A percentile compares a stretch with the other conserved stretches of the same genome.
These are phyloP conservation scores for Fusarium temperatum DNA, from an alignment of 2,329 filamentous ascomycete genomes.

Conservation along the genomic window DNA sequence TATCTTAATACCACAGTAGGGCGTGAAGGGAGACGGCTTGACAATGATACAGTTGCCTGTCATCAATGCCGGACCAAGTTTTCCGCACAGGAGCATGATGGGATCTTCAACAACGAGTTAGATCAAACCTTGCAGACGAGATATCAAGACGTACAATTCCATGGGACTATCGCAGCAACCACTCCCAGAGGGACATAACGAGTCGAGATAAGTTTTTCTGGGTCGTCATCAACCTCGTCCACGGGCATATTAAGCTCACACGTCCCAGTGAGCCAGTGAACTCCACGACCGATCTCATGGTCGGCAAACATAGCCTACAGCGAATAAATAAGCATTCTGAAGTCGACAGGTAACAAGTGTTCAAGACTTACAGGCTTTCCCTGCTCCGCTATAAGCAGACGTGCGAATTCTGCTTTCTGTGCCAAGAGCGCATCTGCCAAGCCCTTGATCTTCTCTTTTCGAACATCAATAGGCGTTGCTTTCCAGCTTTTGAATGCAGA, in stretches of 20 bases:
- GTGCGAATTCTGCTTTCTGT: neutral
- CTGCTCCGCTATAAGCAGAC: neutral
- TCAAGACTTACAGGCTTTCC: neutral
- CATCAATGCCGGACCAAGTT: conserved; percentile 47
- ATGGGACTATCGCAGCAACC: neutral
- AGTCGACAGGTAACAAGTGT: accelerated
- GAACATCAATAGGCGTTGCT: neutral
- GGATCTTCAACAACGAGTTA: neutral
- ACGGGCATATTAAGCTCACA: neutral
- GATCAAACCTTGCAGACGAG: neutral
- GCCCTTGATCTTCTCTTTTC: neutral
- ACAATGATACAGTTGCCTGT: conserved; percentile 64
- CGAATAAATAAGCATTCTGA: accelerated
- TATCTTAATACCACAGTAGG: conserved; percentile 66
- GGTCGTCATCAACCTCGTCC: neutral
- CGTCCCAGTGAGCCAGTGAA: neutral
- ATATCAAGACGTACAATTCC: neutral
- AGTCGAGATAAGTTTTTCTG: neutral
- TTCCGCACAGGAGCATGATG: conserved; percentile 1
- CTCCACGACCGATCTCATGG: neutral
- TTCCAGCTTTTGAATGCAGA: neutral
- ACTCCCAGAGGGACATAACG: neutral
- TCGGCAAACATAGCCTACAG: neutral
- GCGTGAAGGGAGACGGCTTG: conserved; percentile 66
- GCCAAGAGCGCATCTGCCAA: neutral